A percentile compares a stretch with the other conserved stretches of the same genome.
Conservation (phyloP, 805 yeast species). For the Starmera amethionina region DNA sequence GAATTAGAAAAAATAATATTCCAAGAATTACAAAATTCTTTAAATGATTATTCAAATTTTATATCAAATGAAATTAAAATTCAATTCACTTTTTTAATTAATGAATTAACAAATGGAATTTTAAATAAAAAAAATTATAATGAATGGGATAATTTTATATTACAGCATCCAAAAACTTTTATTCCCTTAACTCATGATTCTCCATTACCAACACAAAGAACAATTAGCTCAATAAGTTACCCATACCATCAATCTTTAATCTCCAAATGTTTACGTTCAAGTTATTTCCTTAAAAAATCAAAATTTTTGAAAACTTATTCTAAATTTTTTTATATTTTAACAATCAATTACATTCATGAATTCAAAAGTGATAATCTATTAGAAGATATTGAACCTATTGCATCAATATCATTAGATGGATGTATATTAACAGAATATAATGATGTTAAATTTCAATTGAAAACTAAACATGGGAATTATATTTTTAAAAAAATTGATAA, state of each 20-base stretch:
- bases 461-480: constrained; percentile 80
- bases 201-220: constrained; percentile 43
- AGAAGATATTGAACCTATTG: constrained; percentile 68
- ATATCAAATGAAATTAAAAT: constrained; percentile 66
- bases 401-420: constrained; percentile 68
- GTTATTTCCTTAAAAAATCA: constrained; percentile 76
- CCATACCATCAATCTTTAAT: constrained; percentile 60
- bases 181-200: constrained; percentile 28
- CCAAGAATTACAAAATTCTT: constrained; percentile 72
- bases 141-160: constrained; percentile 85
- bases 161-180: constrained; percentile 54
- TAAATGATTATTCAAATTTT: constrained; percentile 60
- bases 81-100: constrained; percentile 53
- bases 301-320: constrained; percentile 83
- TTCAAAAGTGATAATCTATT: constrained; percentile 73
- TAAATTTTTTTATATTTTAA: constrained; percentile 79
- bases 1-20: constrained; percentile 83
- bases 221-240: constrained; percentile 50
- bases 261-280: constrained; percentile 60
- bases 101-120: constrained; percentile 58
- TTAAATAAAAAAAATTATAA: constrained; percentile 63
- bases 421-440: constrained; percentile 78
- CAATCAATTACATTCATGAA: constrained; percentile 83
- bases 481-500: constrained; percentile 55
- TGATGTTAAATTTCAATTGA: constrained; percentile 46